Evolutionary conservation across 2,329 filamentous ascomycete species (phyloP).

Genomic region (Tolypocladium album): DNA sequence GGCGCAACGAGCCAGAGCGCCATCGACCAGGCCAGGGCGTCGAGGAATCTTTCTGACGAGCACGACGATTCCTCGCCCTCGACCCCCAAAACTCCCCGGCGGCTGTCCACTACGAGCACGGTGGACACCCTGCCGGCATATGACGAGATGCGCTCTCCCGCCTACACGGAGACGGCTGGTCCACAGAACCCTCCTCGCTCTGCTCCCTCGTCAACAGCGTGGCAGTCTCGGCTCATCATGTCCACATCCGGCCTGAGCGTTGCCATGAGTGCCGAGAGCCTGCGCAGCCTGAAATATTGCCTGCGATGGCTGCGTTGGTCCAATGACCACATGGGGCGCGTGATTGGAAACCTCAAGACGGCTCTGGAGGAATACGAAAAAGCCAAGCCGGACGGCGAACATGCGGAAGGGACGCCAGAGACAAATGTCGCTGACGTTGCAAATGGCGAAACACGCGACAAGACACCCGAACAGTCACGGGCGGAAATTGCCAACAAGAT

Average conservation of each 20-base stretch:
- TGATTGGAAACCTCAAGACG: slow-evolving; percentile 63
- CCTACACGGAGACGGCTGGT: slow-evolving; percentile 52
- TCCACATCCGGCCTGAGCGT: slow-evolving; percentile 85
- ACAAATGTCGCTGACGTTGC: neutral
- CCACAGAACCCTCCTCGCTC: slow-evolving; percentile 15
- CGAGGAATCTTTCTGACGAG: neutral
- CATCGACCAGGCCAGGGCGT: neutral
- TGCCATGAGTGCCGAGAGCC: slow-evolving; percentile 80
- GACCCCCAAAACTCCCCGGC: slow-evolving; percentile 29
- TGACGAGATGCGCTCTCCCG: slow-evolving; percentile 65
- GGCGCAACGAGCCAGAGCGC: slow-evolving; percentile 12
- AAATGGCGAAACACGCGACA: slow-evolving; percentile 4
- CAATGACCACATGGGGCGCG: slow-evolving; percentile 67
- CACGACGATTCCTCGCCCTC: slow-evolving; percentile 15
- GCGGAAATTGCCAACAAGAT: slow-evolving; percentile 50
- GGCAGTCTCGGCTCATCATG: slow-evolving; percentile 79
- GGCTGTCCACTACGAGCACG: slow-evolving; percentile 54
- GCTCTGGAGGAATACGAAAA: slow-evolving; percentile 74
- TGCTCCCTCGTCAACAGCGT: slow-evolving; percentile 30
- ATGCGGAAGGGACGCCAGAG: neutral
- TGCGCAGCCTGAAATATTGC: slow-evolving; percentile 77
- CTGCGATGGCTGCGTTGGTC: slow-evolving; percentile 70
- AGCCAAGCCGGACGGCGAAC: slow-evolving; percentile 6
- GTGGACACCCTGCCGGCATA: slow-evolving; percentile 75
- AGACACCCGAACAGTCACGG: slow-evolving; percentile 17